Conservation (phyloP, 306 rosid genomes). For the Canavalia ensiformis region DNA sequence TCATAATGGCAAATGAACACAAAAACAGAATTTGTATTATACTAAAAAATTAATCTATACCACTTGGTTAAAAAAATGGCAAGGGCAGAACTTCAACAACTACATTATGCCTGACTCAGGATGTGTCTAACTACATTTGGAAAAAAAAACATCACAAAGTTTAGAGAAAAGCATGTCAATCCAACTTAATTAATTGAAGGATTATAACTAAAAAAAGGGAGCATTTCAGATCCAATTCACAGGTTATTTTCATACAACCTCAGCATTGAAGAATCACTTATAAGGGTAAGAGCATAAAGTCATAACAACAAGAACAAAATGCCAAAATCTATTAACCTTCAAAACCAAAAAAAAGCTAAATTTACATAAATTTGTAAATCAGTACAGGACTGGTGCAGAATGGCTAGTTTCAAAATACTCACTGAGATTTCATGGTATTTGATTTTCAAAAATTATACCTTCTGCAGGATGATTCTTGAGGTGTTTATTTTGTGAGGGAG, state of each 20-base stretch:
- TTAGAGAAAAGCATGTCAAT: background rate
- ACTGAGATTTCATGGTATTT: background rate
- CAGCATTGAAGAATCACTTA: background rate
- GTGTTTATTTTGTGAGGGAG: background rate
- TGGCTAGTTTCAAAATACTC: slow-evolving; percentile 14
- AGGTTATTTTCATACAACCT: background rate
- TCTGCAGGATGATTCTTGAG: background rate
- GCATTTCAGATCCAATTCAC: background rate
- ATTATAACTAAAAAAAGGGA: slow-evolving; percentile 6
- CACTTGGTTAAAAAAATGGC: background rate
- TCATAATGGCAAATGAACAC: background rate
- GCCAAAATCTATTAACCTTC: background rate
- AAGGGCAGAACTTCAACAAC: background rate
- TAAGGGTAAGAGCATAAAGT: background rate
- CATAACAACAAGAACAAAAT: background rate
- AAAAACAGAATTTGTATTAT: background rate
- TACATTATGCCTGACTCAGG: slow-evolving; percentile 2
- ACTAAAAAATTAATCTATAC: background rate
- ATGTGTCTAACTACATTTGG: background rate
- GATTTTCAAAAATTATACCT: background rate
- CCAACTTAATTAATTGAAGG: slow-evolving; percentile 14
- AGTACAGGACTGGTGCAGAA: background rate
- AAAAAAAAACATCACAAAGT: slow-evolving; percentile 25
- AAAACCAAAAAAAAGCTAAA: background rate
- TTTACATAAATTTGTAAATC: background rate